phyloP scores from a whole-genome alignment of 164 flowering plant species.

The Kingdonia uniflora region DNA sequence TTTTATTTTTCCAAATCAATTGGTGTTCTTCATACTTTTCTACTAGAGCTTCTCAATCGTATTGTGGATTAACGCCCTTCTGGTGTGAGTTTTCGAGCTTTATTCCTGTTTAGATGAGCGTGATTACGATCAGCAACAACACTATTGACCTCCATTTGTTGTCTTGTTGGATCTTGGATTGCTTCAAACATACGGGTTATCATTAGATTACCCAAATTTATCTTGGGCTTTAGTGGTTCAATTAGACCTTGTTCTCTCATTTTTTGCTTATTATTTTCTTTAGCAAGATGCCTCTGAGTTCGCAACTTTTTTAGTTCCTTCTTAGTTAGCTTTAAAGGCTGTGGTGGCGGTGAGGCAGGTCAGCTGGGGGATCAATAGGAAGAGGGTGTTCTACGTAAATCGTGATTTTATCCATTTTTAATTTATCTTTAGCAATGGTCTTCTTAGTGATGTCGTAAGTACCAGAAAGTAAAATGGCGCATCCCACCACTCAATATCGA shows the following conservation, averaged over 20 bases:
- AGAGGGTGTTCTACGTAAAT: slow-evolving; percentile 87
- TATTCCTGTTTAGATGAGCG: slow-evolving; percentile 90
- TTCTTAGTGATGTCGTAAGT: slow-evolving; percentile 33
- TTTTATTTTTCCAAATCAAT: too few relatives aligned
- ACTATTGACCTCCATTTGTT: slow-evolving; percentile 83
- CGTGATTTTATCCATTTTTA: slow-evolving; percentile 72
- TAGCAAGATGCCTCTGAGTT: slow-evolving; percentile 79
- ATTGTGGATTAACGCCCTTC: too few relatives aligned
- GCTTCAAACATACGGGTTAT: slow-evolving; percentile 96
- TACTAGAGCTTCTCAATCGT: too few relatives aligned
- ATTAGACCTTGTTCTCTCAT: slow-evolving; percentile 92
- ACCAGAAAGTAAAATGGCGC: slow-evolving; percentile 54
- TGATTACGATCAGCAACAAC: slow-evolving; percentile 99
- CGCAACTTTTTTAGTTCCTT: slow-evolving; percentile 95
- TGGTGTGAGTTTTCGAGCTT: slow-evolving; percentile 94
- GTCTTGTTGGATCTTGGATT: slow-evolving; percentile 91
- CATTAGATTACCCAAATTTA: slow-evolving; percentile 96
- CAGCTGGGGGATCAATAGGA: slow-evolving; percentile 96
- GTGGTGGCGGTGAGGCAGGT: slow-evolving; percentile 97
- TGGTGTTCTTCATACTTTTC: too few relatives aligned
- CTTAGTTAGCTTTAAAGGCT: slow-evolving; percentile 84
- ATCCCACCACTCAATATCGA: slow-evolving; percentile 93
- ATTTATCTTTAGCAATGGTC: slow-evolving; percentile 20
- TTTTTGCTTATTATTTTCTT: slow-evolving; percentile 91
- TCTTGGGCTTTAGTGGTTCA: slow-evolving; percentile 90